Evolutionary conservation across 2,329 filamentous ascomycete genomes (phyloP).

Genomic region (Talaromyces amestolkiae): DNA sequence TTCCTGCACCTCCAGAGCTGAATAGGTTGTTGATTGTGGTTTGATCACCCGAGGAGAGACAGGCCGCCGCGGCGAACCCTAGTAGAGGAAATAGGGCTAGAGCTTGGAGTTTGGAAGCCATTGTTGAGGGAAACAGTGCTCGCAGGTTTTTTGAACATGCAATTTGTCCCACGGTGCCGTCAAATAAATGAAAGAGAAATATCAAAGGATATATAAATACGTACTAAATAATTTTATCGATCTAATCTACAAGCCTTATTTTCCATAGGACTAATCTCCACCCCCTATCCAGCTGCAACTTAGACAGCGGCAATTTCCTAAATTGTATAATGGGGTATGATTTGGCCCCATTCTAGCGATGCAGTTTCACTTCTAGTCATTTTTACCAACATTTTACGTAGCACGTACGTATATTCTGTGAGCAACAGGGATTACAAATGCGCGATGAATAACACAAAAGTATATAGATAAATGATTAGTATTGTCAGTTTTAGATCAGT

Average conservation of each 20-base stretch:
- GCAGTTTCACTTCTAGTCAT: background rate
- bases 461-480: background rate
- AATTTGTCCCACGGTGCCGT: too few relatives aligned
- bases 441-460: too few relatives aligned
- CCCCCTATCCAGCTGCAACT: background rate
- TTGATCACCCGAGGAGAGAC: conserved; percentile 16
- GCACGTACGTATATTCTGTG: too few relatives aligned
- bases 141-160: background rate
- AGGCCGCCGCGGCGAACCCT: conserved; percentile 6
- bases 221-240: background rate
- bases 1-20: conserved; percentile 9
- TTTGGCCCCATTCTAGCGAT: background rate
- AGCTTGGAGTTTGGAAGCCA: background rate
- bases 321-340: conserved; percentile 7
- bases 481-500: background rate
- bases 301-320: background rate
- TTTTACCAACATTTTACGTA: background rate
- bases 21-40: conserved; percentile 16
- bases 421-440: too few relatives aligned
- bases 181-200: too few relatives aligned
- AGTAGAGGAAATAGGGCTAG: background rate
- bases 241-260: background rate
- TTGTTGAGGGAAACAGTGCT: background rate
- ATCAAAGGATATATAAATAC: background rate
- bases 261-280: background rate